These are phyloP conservation scores for Tricholomella constricta DNA, from an alignment of 768 basidiomycete genomes.

Conservation along the genomic window DNA sequence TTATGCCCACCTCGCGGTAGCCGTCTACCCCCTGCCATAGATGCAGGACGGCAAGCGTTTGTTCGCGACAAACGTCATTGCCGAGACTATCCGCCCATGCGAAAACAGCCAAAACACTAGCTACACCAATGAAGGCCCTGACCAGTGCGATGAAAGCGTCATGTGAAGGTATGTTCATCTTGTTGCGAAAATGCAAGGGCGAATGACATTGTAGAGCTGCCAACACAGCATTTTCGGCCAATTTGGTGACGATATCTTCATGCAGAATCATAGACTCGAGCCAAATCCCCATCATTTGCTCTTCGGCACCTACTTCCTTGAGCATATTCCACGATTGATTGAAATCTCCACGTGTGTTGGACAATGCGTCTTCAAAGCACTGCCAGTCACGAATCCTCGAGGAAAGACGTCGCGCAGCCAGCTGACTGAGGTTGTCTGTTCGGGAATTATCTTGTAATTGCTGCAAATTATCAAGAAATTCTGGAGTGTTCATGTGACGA, in stretches of 20 bases:
- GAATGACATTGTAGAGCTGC: constrained; percentile 35
- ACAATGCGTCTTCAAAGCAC: constrained; percentile 60
- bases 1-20: constrained; percentile 63
- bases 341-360: constrained; percentile 55
- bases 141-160: constrained; percentile 66
- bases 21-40: constrained; percentile 70
- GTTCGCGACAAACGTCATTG: constrained; percentile 62
- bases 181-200: constrained; percentile 38
- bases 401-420: constrained; percentile 48
- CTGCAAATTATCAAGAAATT: constrained; percentile 44
- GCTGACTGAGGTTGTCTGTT: constrained; percentile 41
- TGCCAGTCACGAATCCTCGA: constrained; percentile 60
- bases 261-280: constrained; percentile 69
- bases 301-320: constrained; percentile 62
- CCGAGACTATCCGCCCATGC: constrained; percentile 83
- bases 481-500: constrained; percentile 44
- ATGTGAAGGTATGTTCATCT: constrained; percentile 36
- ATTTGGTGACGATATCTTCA: constrained; percentile 47
- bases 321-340: constrained; percentile 49
- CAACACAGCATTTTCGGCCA: constrained; percentile 43
- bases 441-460: constrained; percentile 39
- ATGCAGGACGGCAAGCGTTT: constrained; percentile 60
- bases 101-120: constrained; percentile 67
- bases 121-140: constrained; percentile 67
- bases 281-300: constrained; percentile 73